Percentiles rank a stretch among this genome's conserved stretches.
Evolutionary conservation across 148 eudicot species (phyloP).

Genomic region (Rhododendron simsii): DNA sequence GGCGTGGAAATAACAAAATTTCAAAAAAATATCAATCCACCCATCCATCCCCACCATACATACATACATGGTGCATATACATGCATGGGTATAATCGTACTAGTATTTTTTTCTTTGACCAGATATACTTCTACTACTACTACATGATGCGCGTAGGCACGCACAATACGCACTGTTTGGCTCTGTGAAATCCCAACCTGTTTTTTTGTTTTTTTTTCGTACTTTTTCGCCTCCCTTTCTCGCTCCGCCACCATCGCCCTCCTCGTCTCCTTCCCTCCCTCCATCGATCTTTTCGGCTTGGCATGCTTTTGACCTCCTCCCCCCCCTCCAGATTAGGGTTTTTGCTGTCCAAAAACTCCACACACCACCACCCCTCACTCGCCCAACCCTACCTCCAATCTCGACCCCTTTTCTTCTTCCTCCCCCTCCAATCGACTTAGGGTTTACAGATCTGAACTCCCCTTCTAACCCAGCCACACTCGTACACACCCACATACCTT

Average conservation of each 20-base stretch:
- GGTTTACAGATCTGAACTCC: constrained; percentile 15
- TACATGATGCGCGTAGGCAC: neutral
- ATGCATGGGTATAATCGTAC: neutral
- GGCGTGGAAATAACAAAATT: neutral
- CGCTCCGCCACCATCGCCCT: neutral
- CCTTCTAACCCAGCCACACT: neutral
- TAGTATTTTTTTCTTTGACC: neutral
- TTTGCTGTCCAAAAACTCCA: neutral
- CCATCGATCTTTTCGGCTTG: constrained; percentile 11
- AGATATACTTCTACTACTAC: neutral
- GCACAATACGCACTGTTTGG: neutral
- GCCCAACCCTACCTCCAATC: neutral
- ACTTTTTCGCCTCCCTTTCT: constrained; percentile 1
- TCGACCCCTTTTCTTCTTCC: neutral
- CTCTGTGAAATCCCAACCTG: neutral
- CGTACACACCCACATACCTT: neutral
- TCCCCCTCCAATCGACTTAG: constrained; percentile 5
- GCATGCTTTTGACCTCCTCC: constrained; percentile 3
- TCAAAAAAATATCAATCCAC: neutral
- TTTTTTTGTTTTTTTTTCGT: neutral
- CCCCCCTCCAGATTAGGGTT: constrained; percentile 7
- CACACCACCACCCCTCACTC: neutral
- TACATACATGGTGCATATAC: neutral
- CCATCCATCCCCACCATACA: neutral
- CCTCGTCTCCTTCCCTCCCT: neutral